Percentiles rank a stretch among this genome's conserved stretches.
Conservation (phyloP, 495 filamentous ascomycete genomes). For the Xylaria curta region DNA sequence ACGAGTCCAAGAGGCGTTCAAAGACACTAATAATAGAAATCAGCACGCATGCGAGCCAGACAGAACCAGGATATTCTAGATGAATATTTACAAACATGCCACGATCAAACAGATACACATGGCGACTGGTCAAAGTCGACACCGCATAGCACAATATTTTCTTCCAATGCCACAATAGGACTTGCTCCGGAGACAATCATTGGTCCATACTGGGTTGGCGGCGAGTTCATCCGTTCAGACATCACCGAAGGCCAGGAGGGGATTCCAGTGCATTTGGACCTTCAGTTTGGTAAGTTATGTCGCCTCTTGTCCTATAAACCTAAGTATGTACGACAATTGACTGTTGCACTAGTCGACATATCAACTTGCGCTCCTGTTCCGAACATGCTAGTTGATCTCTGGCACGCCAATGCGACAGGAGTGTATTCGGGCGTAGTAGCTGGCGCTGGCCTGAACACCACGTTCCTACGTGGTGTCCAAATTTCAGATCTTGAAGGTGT, state of each 20-base stretch:
- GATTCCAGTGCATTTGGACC: constrained; percentile 59
- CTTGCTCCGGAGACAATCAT: constrained; percentile 38
- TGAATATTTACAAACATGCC: constrained; percentile 25
- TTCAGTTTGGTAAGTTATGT: constrained; percentile 49
- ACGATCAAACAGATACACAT: constrained; percentile 30
- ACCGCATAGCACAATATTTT: constrained; percentile 51
- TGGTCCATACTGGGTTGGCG: constrained; percentile 39
- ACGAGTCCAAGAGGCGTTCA: background rate
- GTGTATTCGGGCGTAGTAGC: constrained; percentile 53
- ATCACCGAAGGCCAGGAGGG: constrained; percentile 55
- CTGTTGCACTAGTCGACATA: constrained; percentile 45
- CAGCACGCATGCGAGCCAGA: constrained; percentile 28
- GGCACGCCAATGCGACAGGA: constrained; percentile 60
- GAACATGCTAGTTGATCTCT: constrained; percentile 58
- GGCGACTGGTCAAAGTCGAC: constrained; percentile 41
- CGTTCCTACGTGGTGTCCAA: constrained; percentile 58
- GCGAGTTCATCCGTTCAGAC: constrained; percentile 51
- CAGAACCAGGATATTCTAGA: constrained; percentile 24
- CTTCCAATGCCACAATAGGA: constrained; percentile 30
- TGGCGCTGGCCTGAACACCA: constrained; percentile 49
- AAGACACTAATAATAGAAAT: background rate
- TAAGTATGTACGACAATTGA: background rate
- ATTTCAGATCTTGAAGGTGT: constrained; percentile 57
- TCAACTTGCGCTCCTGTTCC: constrained; percentile 57
- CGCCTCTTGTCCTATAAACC: background rate